Evolutionary conservation across 2,329 filamentous ascomycete species (phyloP), one percentile per base, ranked within the genome.

Genomic region (Metarhizium brunneum): DNA sequence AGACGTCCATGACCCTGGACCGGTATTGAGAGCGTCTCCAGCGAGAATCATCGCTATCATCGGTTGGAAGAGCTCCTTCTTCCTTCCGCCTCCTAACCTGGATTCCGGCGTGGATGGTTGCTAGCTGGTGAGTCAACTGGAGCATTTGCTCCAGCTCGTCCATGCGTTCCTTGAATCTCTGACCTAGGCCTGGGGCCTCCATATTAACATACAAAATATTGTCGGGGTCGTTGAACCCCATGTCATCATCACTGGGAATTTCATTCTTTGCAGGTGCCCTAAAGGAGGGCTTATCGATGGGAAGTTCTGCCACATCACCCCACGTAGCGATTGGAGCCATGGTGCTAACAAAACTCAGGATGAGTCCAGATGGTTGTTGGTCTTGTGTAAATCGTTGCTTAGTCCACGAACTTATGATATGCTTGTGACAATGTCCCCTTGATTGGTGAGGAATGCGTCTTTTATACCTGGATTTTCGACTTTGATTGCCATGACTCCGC

Each of bases 121-220:
- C 50, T 4, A 56, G 50, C 54, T 56, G 54, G 30, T 56, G 54
- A 25, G 54, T 56, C 50, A 56, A 25, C 35, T 48, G 40, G 32
- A 53, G 43, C 54, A 56, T 56, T n/a, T 56, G 54, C 40, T 56
- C 54, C 1, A 56, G 49, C 54, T 56, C 45, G 5, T 13, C 20
- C 18, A 53, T 25, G 10, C 54, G 54, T 2, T 40, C 42, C 18
- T 32, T 52, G 50, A 53, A 56, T 43, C 42, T 52, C 10, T 49
- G 25, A 11, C 8, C 11, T 10, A 54, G 29, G 29, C 32, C 43
- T 29, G 35, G 4, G 4, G 20, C 52, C 30, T 54, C 45, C 42
- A 47, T 48, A 38, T 54, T 47, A 30, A 54, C 30, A 35, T 54
- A 54, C 18, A 54, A n/a, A 43, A 54, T 14, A 38, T 54, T 54